Evolutionary conservation across 1,284 basidiomycete species (phyloP).

Genomic region (Hortiboletus rubellus): DNA sequence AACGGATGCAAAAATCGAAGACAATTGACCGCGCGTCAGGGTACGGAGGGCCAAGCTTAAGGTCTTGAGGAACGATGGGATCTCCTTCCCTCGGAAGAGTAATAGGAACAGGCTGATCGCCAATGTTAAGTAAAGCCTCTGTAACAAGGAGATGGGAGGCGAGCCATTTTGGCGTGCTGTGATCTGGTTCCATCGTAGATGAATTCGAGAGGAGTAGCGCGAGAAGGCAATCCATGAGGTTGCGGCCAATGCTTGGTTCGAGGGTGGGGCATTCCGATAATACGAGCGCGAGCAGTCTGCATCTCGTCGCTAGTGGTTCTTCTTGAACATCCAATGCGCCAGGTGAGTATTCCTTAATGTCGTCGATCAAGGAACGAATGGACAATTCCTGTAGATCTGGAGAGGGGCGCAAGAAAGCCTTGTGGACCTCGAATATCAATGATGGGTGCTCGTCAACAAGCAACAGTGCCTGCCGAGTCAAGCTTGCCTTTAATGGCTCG

Average conservation of each 20-base stretch:
- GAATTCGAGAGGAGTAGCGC: conserved; percentile 63
- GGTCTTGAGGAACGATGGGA: conserved; percentile 48
- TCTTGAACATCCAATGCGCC: conserved; percentile 66
- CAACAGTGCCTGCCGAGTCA: conserved; percentile 69
- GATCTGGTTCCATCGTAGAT: conserved; percentile 48
- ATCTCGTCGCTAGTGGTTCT: conserved; percentile 76
- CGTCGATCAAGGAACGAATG: conserved; percentile 66
- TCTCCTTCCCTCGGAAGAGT: conserved; percentile 69
- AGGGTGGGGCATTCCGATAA: conserved; percentile 71
- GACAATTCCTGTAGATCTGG: conserved; percentile 62
- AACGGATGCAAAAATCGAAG: conserved; percentile 72
- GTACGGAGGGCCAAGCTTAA: conserved; percentile 61
- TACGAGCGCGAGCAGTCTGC: conserved; percentile 83
- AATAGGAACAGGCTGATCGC: conserved; percentile 68
- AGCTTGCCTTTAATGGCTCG: conserved; percentile 62
- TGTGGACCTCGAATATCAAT: conserved; percentile 87
- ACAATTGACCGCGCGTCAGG: conserved; percentile 62
- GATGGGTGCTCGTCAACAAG: conserved; percentile 87
- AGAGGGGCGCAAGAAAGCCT: conserved; percentile 68
- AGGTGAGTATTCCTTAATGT: conserved; percentile 69
- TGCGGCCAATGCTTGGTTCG: conserved; percentile 48
- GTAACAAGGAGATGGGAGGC: conserved; percentile 79
- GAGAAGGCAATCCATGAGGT: conserved; percentile 65
- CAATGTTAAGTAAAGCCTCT: conserved; percentile 77
- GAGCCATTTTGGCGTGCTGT: conserved; percentile 76